Evolutionary conservation across 805 yeast genomes (phyloP), one percentile per base, ranked within the genome.

Genomic region (Yarrowia sp.): DNA sequence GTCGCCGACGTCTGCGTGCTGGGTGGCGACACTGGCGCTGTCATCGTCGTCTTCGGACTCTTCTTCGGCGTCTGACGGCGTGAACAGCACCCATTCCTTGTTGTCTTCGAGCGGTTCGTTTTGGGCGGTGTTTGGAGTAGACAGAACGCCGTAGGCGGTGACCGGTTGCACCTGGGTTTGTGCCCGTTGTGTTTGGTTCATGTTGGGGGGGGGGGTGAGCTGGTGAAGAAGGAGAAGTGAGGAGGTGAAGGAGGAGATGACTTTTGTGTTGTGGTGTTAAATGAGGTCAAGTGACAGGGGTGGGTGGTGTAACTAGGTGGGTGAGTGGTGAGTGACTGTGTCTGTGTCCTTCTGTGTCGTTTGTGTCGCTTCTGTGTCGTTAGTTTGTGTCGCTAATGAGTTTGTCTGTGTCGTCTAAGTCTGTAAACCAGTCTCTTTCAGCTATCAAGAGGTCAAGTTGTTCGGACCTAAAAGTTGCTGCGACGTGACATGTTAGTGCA

Each of bases 41-140:
- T 43, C 70, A 17, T 56, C 63, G 14, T 52, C 72, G 24, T 67
- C 69, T 9, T 67, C 71, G 10, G 70, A 68, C 42, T 66, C 70
- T 12, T 63, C 69, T 19, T 64, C 70, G 3, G 69, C 67, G n/a
- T 38, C 69, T 19, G 46, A 75, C 1, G 80, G 80, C 30, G 79
- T 74, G 69, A 79, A 79, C 53, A 79, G 72, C 14, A 79, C 79
- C 81, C 81, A 79, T 65, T 77, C 81, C 67, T 73, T 71, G 66
- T 71, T 71, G 14, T 68, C 73, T 39, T 67, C 70, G 9, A 70
- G 63, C 3, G 61, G 2, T 40, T 58, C 50, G 33, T 58, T 50
- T 7, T 33, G 46, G 30, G 64, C 34, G 24, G 33, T 14, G 60
- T 38, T 55, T 24, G 64, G 64, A 14, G 64, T 33, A 6, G 50